Evolutionary conservation across 805 yeast genomes (phyloP).

Genomic region (Lipomyces kockii): DNA sequence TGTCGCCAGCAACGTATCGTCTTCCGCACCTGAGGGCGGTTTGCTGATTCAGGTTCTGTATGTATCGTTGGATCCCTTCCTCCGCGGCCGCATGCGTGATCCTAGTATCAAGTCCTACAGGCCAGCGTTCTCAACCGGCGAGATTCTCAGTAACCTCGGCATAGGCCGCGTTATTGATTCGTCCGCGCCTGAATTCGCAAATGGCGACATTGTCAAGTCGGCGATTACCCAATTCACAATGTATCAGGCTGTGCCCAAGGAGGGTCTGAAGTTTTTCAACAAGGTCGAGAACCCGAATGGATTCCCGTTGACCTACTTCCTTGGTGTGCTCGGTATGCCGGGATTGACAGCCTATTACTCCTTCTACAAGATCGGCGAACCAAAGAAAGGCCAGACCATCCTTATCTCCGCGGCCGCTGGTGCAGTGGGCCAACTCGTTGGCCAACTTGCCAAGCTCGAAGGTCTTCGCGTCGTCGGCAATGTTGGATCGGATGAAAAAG

Average conservation of each 20-base stretch:
- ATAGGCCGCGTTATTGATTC: constrained; percentile 57
- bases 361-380: constrained; percentile 55
- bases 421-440: constrained; percentile 67
- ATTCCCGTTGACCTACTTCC: constrained; percentile 46
- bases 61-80: constrained; percentile 66
- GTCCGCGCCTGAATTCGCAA: constrained; percentile 48
- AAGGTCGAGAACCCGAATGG: constrained; percentile 19
- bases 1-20: constrained; percentile 6
- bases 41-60: constrained; percentile 53
- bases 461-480: constrained; percentile 64
- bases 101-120: constrained; percentile 37
- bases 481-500: constrained; percentile 63
- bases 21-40: constrained; percentile 44
- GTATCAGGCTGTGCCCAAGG: constrained; percentile 13
- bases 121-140: constrained; percentile 23
- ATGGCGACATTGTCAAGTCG: constrained; percentile 52
- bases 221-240: not conserved
- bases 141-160: constrained; percentile 49
- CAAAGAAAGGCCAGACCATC: constrained; percentile 53
- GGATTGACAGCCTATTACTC: constrained; percentile 67
- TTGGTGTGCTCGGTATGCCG: constrained; percentile 60
- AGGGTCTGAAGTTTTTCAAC: constrained; percentile 15
- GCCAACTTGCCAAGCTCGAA: constrained; percentile 61
- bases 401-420: constrained; percentile 71
- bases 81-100: constrained; percentile 58